Evolutionary conservation across 169 alveolate species (phyloP).

Genomic region (Plasmodium adleri): DNA sequence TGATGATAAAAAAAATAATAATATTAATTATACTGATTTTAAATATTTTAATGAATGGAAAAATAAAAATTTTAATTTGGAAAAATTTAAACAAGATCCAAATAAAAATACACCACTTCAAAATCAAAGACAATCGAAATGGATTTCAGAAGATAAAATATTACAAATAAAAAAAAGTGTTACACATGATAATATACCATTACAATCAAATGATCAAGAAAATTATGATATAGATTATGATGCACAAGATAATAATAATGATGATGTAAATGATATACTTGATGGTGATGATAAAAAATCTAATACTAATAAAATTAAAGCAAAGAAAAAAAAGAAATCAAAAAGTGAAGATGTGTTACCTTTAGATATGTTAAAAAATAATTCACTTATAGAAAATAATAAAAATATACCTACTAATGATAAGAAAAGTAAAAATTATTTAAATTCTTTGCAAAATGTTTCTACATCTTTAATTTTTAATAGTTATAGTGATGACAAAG

Average conservation of each 20-base stretch:
- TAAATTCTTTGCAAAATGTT: constrained; percentile 17
- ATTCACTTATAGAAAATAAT: background rate
- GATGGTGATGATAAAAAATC: constrained; percentile 10
- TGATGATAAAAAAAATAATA: background rate
- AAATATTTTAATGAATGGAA: constrained; percentile 30
- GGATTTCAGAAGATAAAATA: constrained; percentile 42
- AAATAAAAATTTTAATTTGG: constrained; percentile 6
- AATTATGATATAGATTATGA: no score
- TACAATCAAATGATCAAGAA: no score
- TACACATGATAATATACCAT: no score
- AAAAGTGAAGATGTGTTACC: constrained; percentile 30
- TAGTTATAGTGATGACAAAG: background rate
- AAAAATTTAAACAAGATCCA: background rate
- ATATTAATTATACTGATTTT: background rate
- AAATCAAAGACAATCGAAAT: constrained; percentile 12
- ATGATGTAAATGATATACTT: background rate
- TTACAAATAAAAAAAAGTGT: constrained; percentile 18
- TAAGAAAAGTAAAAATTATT: constrained; percentile 24
- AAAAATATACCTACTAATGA: background rate
- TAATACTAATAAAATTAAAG: constrained; percentile 2
- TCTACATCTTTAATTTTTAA: background rate
- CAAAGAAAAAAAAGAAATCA: constrained; percentile 21
- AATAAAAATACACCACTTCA: constrained; percentile 14
- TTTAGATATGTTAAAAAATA: background rate
- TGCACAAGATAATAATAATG: background rate